Conservation (phyloP, 176 grass and related monocot species). For the Saccharum spontaneum region DNA sequence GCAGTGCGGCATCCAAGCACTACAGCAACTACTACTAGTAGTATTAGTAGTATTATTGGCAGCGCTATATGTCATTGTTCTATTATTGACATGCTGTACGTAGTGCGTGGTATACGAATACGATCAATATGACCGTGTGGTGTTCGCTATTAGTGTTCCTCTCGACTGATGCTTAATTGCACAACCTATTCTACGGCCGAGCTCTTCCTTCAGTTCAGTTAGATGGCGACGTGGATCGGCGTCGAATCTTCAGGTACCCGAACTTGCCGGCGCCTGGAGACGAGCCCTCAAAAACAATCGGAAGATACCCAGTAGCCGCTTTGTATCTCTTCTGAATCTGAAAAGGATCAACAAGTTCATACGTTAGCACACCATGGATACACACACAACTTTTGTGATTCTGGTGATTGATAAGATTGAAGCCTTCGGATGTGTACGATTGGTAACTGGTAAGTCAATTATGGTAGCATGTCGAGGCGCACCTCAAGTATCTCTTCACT, state of each 20-base stretch:
- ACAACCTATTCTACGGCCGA: background rate
- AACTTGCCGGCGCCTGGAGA: slow-evolving; percentile 87
- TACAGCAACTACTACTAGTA: background rate
- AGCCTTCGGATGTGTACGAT: background rate
- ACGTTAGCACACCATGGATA: background rate
- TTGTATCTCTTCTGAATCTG: slow-evolving; percentile 97
- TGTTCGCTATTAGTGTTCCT: background rate
- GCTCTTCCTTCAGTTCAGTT: background rate
- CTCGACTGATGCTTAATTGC: background rate
- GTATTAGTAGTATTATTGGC: background rate
- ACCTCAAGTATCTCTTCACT: slow-evolving; percentile 87
- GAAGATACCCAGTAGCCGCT: slow-evolving; percentile 80
- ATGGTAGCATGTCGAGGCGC: slow-evolving; percentile 4
- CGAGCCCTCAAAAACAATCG: slow-evolving; percentile 81
- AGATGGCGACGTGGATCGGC: background rate
- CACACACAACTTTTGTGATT: background rate
- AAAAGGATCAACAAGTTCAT: slow-evolving; percentile 11
- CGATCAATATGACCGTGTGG: background rate
- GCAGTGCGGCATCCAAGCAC: background rate
- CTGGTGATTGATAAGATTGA: background rate
- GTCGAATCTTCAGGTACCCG: slow-evolving; percentile 77
- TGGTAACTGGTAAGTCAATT: background rate
- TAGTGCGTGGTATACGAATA: no score
- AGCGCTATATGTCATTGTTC: background rate
- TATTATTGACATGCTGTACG: background rate